Percentiles rank a stretch among this genome's conserved stretches.
These are phyloP conservation scores for Curvularia sp. DNA, from an alignment of 2,329 filamentous ascomycete species.

Conservation along the genomic window DNA sequence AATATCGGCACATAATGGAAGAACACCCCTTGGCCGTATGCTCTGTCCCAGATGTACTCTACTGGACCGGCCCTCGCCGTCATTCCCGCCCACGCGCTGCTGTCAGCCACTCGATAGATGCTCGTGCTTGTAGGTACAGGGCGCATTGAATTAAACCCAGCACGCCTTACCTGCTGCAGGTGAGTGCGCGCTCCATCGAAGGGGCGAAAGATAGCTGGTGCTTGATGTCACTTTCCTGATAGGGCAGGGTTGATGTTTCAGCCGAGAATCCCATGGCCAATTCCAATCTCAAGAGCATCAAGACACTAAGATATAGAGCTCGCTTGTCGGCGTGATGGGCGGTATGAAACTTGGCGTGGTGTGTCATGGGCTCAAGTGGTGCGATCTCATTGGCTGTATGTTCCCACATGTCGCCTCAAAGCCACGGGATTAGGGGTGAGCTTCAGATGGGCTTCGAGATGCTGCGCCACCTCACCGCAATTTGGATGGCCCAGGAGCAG, in stretches of 20 bases:
- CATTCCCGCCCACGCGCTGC: slow-evolving; percentile 16
- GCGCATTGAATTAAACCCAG: not conserved
- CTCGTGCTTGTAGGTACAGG: not conserved
- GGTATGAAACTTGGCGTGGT: slow-evolving; percentile 12
- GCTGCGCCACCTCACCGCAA: not conserved
- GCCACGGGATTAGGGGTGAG: not conserved
- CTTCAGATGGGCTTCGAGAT: not conserved
- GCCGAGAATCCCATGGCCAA: slow-evolving; percentile 13
- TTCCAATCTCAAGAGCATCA: slow-evolving; percentile 5
- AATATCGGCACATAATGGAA: slow-evolving; percentile 13
- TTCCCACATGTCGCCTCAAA: not conserved
- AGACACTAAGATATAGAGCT: not conserved
- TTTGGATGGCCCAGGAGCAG: not conserved
- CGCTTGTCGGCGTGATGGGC: not conserved
- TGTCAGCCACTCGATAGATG: slow-evolving; percentile 17
- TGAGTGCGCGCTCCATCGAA: slow-evolving; percentile 3
- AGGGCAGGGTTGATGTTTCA: slow-evolving; percentile 17
- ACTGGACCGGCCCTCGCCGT: slow-evolving; percentile 12
- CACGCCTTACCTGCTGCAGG: not conserved
- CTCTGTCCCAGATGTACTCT: slow-evolving; percentile 7
- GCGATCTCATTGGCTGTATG: slow-evolving; percentile 1
- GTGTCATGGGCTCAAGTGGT: not conserved
- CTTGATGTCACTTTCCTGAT: slow-evolving; percentile 23
- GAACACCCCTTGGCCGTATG: slow-evolving; percentile 6
- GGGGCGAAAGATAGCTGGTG: slow-evolving; percentile 4